Conservation (phyloP, 306 rosid genomes). For the Ziziphus jujuba region DNA sequence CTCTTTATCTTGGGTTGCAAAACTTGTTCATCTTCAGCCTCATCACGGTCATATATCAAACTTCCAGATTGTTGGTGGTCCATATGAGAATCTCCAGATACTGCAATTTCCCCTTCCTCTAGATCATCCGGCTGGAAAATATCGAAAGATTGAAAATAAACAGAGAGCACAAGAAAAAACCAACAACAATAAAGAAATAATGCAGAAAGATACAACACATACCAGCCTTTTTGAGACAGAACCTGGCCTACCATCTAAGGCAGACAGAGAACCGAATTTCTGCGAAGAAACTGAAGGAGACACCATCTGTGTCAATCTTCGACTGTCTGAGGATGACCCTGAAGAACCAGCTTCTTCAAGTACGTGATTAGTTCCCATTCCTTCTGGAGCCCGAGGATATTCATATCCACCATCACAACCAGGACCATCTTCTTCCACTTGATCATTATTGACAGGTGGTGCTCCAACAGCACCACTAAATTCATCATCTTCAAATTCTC, state of each 20-base stretch:
- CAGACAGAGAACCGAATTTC: constrained; percentile 93
- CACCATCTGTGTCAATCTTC: constrained; percentile 50
- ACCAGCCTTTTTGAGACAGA: constrained; percentile 77
- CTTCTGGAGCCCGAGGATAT: constrained; percentile 56
- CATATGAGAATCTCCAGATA: constrained; percentile 89
- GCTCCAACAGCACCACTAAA: constrained; percentile 65
- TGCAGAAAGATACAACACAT: constrained; percentile 30
- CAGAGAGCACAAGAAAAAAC: constrained; percentile 27
- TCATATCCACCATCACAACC: constrained; percentile 57
- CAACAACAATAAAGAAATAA: constrained; percentile 22
- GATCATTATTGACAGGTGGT: constrained; percentile 57
- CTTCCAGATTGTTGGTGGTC: constrained; percentile 91
- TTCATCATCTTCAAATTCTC: constrained; percentile 85
- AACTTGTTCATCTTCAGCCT: constrained; percentile 92
- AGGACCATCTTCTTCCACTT: constrained; percentile 59
- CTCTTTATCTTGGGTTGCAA: constrained; percentile 89
- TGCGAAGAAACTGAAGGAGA: constrained; percentile 69
- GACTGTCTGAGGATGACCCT: constrained; percentile 75
- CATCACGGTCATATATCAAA: constrained; percentile 93
- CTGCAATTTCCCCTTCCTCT: constrained; percentile 97
- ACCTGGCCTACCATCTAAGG: constrained; percentile 79
- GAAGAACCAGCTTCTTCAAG: constrained; percentile 75
- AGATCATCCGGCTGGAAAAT: constrained; percentile 76
- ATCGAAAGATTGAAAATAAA: constrained; percentile 32
- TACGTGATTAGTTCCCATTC: constrained; percentile 44